Conservation (phyloP, 2,329 filamentous ascomycete species). For the Penicillium crustosum region DNA sequence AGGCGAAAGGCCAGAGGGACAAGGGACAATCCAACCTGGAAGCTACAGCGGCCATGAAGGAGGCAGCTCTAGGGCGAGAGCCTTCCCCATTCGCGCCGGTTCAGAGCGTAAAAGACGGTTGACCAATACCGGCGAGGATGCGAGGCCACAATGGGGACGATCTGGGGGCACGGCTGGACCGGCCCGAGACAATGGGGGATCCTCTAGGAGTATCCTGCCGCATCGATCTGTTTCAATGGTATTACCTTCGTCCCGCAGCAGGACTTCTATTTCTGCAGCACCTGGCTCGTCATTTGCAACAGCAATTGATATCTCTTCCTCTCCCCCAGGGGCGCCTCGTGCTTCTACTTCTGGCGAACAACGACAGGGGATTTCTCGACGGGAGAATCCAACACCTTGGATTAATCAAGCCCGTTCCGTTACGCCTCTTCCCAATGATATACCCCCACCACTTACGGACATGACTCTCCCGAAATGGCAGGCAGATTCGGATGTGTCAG, state of each 20-base stretch:
- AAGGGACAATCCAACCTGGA: neutral
- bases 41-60: neutral
- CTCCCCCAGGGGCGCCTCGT: slow-evolving; percentile 21
- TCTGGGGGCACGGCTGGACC: slow-evolving; percentile 7
- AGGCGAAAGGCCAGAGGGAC: slow-evolving; percentile 1
- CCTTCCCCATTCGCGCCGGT: neutral
- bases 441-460: slow-evolving; percentile 3
- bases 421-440: neutral
- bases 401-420: slow-evolving; percentile 9
- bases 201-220: slow-evolving; percentile 20
- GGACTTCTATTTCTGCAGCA: slow-evolving; percentile 5
- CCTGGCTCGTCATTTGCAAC: slow-evolving; percentile 35
- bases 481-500: slow-evolving; percentile 76
- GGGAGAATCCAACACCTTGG: slow-evolving; percentile 3
- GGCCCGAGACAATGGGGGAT: slow-evolving; percentile 2
- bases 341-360: slow-evolving; percentile 3
- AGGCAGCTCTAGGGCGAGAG: neutral
- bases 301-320: slow-evolving; percentile 36
- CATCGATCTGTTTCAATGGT: slow-evolving; percentile 27
- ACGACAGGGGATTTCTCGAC: neutral
- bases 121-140: slow-evolving; percentile 37
- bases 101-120: slow-evolving; percentile 46
- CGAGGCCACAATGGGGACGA: neutral
- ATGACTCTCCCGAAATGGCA: slow-evolving; percentile 72
- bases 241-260: slow-evolving; percentile 17